These are phyloP conservation scores for Fusarium sp. DNA, from an alignment of 2,329 filamentous ascomycete species.

Conservation along the genomic window DNA sequence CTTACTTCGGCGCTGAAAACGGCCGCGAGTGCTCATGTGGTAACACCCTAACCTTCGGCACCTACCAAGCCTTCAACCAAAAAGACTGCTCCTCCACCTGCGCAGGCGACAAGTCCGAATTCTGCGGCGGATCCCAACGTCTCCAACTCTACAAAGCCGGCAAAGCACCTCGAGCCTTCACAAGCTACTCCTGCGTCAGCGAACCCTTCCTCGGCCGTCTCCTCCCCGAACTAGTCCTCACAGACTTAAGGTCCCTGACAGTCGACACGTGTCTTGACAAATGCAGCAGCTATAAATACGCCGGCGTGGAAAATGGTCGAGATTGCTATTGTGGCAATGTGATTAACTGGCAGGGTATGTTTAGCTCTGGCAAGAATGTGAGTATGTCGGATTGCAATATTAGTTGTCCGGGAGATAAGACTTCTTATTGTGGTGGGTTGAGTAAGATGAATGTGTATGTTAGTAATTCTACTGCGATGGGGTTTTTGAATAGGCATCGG, in stretches of 20 bases:
- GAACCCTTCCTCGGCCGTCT: constrained; percentile 51
- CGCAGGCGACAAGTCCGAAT: constrained; percentile 47
- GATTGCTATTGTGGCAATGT: constrained; percentile 54
- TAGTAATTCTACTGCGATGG: constrained; percentile 31
- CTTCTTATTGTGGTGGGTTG: constrained; percentile 48
- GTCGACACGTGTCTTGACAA: constrained; percentile 49
- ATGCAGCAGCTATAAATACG: constrained; percentile 50
- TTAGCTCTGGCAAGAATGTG: constrained; percentile 46
- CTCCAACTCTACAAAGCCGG: constrained; percentile 49
- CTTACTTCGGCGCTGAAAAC: constrained; percentile 52
- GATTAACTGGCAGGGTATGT: constrained; percentile 44
- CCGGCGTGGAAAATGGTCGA: constrained; percentile 52
- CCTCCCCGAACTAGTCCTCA: constrained; percentile 46
- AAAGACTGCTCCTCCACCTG: constrained; percentile 51
- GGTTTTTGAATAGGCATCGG: constrained; percentile 17
- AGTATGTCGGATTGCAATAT: constrained; percentile 48
- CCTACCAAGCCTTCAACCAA: constrained; percentile 44
- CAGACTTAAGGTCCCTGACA: constrained; percentile 49
- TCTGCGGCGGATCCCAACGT: constrained; percentile 51
- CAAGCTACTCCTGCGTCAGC: constrained; percentile 51
- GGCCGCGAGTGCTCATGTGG: constrained; percentile 55
- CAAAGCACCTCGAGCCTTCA: constrained; percentile 45
- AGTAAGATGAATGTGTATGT: constrained; percentile 50
- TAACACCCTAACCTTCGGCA: constrained; percentile 46
- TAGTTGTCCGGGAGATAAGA: constrained; percentile 50